A percentile compares a stretch with the other conserved stretches of the same genome.
phyloP scores from a whole-genome alignment of 2,329 filamentous ascomycete genomes.

The Davidsoniella neocaledoniae region DNA sequence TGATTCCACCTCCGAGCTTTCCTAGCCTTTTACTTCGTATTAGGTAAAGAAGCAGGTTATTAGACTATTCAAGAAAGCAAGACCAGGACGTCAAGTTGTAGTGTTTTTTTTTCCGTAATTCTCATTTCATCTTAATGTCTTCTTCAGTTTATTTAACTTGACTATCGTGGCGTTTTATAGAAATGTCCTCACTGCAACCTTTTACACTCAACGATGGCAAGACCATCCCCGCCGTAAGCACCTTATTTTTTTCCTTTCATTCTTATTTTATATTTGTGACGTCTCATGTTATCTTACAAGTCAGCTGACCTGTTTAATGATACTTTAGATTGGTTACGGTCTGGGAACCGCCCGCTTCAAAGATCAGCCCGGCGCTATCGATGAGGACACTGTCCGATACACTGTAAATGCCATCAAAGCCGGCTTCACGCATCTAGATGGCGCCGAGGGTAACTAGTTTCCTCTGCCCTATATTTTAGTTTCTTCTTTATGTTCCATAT shows the following conservation, averaged over 20 bases:
- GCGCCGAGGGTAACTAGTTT: conserved; percentile 43
- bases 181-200: conserved; percentile 14
- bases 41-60: too few species aligned
- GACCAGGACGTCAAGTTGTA: too few species aligned
- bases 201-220: conserved; percentile 60
- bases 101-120: too few species aligned
- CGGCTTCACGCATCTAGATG: conserved; percentile 60
- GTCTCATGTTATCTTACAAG: background rate
- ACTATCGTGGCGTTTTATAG: background rate
- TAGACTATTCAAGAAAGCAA: too few species aligned
- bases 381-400: conserved; percentile 32
- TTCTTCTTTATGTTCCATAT: background rate
- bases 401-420: conserved; percentile 46
- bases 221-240: conserved; percentile 48
- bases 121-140: background rate
- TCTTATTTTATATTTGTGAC: background rate
- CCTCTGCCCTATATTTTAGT: background rate
- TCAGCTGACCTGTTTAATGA: background rate
- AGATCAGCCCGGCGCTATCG: conserved; percentile 29
- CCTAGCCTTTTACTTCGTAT: too few species aligned
- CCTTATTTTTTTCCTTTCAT: background rate
- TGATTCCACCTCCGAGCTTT: too few species aligned
- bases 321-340: conserved; percentile 50
- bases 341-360: conserved; percentile 52
- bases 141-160: background rate